Conservation (phyloP, 352 stramenopile species). For the Phytophthora chlamydospora region DNA sequence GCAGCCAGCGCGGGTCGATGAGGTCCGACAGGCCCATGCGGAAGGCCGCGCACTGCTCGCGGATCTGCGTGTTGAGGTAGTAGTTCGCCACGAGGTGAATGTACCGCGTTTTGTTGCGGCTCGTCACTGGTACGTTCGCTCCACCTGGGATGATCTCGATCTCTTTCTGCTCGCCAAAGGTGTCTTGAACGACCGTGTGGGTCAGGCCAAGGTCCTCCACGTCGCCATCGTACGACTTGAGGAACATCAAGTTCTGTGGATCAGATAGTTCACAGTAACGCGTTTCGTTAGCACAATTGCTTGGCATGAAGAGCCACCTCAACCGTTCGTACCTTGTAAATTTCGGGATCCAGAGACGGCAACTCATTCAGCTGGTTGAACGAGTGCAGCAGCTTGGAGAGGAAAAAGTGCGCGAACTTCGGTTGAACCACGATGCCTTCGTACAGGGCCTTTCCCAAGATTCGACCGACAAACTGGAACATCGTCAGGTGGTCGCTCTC, state of each 20-base stretch:
- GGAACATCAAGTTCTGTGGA: conserved; percentile 93
- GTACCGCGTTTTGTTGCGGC: conserved; percentile 95
- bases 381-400: conserved; percentile 90
- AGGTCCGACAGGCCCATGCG: conserved; percentile 92
- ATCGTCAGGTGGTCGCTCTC: conserved; percentile 89
- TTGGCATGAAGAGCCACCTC: neutral
- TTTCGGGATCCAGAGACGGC: conserved; percentile 91
- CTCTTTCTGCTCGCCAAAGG: conserved; percentile 86
- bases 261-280: neutral
- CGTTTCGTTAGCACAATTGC: neutral
- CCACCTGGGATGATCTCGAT: conserved; percentile 92
- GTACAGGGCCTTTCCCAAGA: conserved; percentile 96
- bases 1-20: conserved; percentile 92
- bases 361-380: conserved; percentile 90
- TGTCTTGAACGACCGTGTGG: conserved; percentile 89
- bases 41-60: conserved; percentile 94
- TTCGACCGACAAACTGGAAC: conserved; percentile 95
- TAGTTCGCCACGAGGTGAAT: conserved; percentile 96
- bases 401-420: conserved; percentile 96
- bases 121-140: conserved; percentile 88
- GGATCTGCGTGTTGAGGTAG: conserved; percentile 94
- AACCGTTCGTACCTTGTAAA: conserved; percentile 85
- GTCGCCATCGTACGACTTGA: conserved; percentile 96
- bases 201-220: conserved; percentile 91
- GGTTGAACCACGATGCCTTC: conserved; percentile 96